Evolutionary conservation across 1,139 yeast genomes (phyloP).

Genomic region (Candida tetrigidarum): DNA sequence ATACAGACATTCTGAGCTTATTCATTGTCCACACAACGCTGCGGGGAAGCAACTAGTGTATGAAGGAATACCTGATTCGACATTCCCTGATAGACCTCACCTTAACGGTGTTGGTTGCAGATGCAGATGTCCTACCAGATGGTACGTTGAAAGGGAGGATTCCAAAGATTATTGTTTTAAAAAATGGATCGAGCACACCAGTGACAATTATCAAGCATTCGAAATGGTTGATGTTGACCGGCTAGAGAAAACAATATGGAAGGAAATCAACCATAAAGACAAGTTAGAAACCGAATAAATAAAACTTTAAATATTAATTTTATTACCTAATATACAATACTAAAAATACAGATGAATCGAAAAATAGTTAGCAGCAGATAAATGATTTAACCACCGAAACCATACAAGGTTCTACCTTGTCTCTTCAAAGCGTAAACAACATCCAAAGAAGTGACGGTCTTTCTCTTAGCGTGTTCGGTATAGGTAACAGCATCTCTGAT

Average conservation of each 20-base stretch:
- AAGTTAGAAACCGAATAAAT: slow-evolving; percentile 5
- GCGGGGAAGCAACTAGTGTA: slow-evolving; percentile 52
- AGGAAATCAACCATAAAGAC: slow-evolving; percentile 24
- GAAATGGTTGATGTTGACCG: slow-evolving; percentile 36
- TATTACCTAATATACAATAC: slow-evolving; percentile 7
- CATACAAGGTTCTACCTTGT: slow-evolving; percentile 99
- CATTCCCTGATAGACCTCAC: slow-evolving; percentile 47
- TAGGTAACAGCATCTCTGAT: slow-evolving; percentile 99
- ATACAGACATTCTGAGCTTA: slow-evolving; percentile 75
- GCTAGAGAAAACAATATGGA: slow-evolving; percentile 35
- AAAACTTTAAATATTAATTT: background rate
- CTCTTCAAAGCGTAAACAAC: slow-evolving; percentile 99
- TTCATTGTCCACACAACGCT: slow-evolving; percentile 82
- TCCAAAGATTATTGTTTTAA: slow-evolving; percentile 56
- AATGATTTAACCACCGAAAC: slow-evolving; percentile 96
- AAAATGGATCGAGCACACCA: slow-evolving; percentile 54
- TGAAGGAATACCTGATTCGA: slow-evolving; percentile 28
- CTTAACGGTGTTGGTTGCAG: slow-evolving; percentile 80
- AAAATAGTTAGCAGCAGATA: background rate
- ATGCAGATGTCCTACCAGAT: slow-evolving; percentile 71
- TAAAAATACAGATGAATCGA: slow-evolving; percentile 11
- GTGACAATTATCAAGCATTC: slow-evolving; percentile 33
- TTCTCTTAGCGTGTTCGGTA: slow-evolving; percentile 99
- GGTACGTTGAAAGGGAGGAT: slow-evolving; percentile 56
- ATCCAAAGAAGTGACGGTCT: slow-evolving; percentile 98